Percentiles rank a stretch among this genome's conserved stretches.
Conservation (phyloP, 2,329 filamentous ascomycete species). For the Triangularia verruculosa region DNA sequence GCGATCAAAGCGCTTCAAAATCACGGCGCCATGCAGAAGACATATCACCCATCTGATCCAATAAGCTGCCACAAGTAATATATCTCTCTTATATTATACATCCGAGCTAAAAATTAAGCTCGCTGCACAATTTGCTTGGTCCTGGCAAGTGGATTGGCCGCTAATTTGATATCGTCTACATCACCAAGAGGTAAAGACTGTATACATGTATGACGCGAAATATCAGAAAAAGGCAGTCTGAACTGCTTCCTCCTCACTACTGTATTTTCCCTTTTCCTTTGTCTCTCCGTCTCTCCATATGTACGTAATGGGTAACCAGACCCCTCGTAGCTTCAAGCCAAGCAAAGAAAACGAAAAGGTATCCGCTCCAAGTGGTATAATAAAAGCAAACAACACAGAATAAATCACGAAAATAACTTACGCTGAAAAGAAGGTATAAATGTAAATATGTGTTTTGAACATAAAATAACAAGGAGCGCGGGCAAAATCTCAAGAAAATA, state of each 20-base stretch:
- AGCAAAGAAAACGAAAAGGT: slow-evolving; percentile 1
- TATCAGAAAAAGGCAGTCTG: neutral
- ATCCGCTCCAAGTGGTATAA: neutral
- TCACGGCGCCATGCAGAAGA: neutral
- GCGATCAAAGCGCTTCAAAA: neutral
- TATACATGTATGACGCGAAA: neutral
- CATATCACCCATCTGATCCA: neutral
- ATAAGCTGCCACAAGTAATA: neutral
- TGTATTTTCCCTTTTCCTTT: slow-evolving; percentile 7
- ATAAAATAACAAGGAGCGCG: slow-evolving; percentile 11
- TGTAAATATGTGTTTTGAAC: neutral
- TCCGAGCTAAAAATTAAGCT: neutral
- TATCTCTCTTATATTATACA: neutral
- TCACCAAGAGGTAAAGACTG: neutral
- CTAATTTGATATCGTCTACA: neutral
- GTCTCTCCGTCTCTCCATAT: neutral
- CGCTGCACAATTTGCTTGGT: neutral
- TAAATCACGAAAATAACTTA: slow-evolving; percentile 8
- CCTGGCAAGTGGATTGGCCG: neutral
- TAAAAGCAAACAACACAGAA: slow-evolving; percentile 11
- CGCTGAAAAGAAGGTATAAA: slow-evolving; percentile 10
- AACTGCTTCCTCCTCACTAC: slow-evolving; percentile 4
- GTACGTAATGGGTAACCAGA: slow-evolving; percentile 9
- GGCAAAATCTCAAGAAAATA: slow-evolving; percentile 14
- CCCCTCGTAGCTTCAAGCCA: neutral